Conservation (phyloP, 2,329 filamentous ascomycete genomes). For the Apiospora saccharicola region DNA sequence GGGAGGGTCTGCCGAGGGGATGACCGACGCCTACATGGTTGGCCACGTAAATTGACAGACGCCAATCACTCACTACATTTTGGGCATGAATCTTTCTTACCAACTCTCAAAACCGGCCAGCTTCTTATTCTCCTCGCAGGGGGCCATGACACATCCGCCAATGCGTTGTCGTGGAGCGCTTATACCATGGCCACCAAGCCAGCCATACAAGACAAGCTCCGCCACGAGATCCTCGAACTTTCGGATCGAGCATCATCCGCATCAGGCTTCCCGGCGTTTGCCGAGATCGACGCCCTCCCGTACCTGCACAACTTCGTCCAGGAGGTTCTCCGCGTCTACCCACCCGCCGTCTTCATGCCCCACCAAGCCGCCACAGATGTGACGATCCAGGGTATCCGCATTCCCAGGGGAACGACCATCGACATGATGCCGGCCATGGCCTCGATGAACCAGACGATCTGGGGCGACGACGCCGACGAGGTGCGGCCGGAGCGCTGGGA, state of each 20-base stretch:
- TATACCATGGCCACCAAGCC: constrained; percentile 29
- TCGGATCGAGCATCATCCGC: neutral
- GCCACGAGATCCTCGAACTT: constrained; percentile 26
- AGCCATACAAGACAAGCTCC: constrained; percentile 29
- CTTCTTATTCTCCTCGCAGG: constrained; percentile 31
- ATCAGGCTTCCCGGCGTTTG: constrained; percentile 1
- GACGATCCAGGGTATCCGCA: constrained; percentile 32
- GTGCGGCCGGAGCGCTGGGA: constrained; percentile 37
- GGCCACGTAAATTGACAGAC: constrained; percentile 25
- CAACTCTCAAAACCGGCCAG: neutral
- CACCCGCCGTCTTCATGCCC: constrained; percentile 27
- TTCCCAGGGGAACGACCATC: constrained; percentile 37
- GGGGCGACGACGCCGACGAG: constrained; percentile 37
- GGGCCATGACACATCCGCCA: constrained; percentile 31
- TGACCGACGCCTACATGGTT: constrained; percentile 29
- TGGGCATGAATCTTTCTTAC: too few relatives aligned
- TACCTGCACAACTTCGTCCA: constrained; percentile 29
- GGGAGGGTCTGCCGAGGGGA: constrained; percentile 31
- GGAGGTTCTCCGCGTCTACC: constrained; percentile 26
- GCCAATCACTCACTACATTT: neutral
- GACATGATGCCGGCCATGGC: constrained; percentile 34
- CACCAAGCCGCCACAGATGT: constrained; percentile 32
- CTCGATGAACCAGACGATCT: constrained; percentile 34
- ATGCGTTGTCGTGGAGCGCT: constrained; percentile 30
- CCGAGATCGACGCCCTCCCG: constrained; percentile 28